Evolutionary conservation across 1,284 basidiomycete genomes (phyloP), one percentile per base, ranked within the genome.

Genomic region (Trichosporon sp.): DNA sequence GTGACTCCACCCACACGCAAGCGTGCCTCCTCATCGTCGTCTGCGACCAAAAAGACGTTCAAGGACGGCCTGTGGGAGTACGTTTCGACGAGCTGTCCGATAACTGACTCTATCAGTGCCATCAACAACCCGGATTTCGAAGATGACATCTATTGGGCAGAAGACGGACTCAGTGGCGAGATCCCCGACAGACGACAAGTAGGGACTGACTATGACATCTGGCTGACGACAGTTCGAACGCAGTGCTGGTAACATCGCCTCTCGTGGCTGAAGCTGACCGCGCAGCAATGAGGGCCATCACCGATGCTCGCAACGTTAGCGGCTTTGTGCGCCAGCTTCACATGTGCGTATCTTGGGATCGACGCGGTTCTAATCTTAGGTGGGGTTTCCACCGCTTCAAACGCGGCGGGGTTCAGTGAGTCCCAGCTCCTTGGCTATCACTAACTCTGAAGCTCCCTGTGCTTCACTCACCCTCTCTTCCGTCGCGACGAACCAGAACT

Each of bases 271-370:
- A 35, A 35, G 35, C 35, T 35, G 4, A 35, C 35, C 35, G 35
- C 35, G 7, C 35, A 74, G 73, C 71, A 4, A 74, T 74, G 73
- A 67, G 38, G n/a, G 67, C 63, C 12, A 71, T 72, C 66, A 72
- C 73, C 10, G 67, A 70, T 35, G 69, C 73, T 6, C 68, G 65
- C 26, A 66, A 69, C 21, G 63, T 72, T 16, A 67, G 71, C 7
- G 71, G 73, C 21, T 74, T 74, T 51, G 65, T 67, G 51, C 73
- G 73, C 54, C 73, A 74, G 48, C 71, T 74, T 12, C 46, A 74
- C 68, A 74, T 74, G 73, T 74, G n/a, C 26, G 72, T 54, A 0
- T 1, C 26, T 7, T n/a, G 14, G 8, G 2, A 11, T 7, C 1
- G 2, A 7, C 35, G 4, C 19, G 0, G 2, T 14, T 10, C 70